Evolutionary conservation across 2,329 filamentous ascomycete genomes (phyloP), one percentile per base, ranked within the genome.

Genomic region (Plectosphaerella plurivora): DNA sequence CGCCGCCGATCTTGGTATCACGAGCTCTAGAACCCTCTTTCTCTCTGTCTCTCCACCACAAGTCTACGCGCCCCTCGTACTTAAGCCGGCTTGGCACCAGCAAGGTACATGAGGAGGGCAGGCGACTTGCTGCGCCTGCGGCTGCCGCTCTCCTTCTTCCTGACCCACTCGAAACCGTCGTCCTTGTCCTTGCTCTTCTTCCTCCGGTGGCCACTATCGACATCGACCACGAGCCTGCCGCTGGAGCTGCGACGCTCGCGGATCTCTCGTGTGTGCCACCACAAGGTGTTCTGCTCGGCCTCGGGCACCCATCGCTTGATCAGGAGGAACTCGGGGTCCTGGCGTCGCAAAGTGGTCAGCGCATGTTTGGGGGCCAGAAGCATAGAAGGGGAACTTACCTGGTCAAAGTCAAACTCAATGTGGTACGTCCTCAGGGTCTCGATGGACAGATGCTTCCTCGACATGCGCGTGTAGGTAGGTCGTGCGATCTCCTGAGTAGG

Each of bases 271-370:
- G 88, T 90, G 68, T 91, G 87, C 44, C 82, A 78, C 78, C 88
- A 92, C 47, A 91, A 78, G 52, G 83, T 73, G 53, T 89, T 81
- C 62, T 90, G 88, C 64, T 90, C 81, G 55, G 81, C 79, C 59
- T 90, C 84, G 4, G 82, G 80, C 49, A 91, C 83, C 82, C 83
- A 89, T 52, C 83, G 77, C 68, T 87, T 88, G 70, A 91, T 87
- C 54, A 92, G 68, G 51, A 91, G 74, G 60, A 83, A 91, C 46
- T 87, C 83, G 16, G 82, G 78, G 61, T 91, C 85, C 76, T 84
- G 58, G 22, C 42, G 11, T 15, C 20, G 28, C 7, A 28, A 9
- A 10, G 11, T 20, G 41, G 37, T 44, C 18, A 44, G 41, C 41
- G 4, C 41, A 18, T 16, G 15, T 41, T 41, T 41, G 9, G 10